These are phyloP conservation scores for Yamadazyma conglobata DNA, from an alignment of 1,139 yeast species.

Conservation along the genomic window DNA sequence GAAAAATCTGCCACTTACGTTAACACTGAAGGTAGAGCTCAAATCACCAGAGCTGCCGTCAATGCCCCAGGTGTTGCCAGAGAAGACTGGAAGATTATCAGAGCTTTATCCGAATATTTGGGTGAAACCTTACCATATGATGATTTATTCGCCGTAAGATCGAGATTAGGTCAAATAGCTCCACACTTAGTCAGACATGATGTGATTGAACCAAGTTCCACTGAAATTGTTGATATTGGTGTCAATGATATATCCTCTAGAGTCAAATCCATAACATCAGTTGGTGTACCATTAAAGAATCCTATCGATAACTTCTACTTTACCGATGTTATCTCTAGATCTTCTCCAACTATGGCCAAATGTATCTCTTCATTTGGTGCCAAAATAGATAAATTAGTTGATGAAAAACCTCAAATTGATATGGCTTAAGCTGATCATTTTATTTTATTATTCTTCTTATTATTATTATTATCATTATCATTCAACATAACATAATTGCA, in stretches of 20 bases:
- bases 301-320: conserved; percentile 83
- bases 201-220: conserved; percentile 65
- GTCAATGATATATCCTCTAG: conserved; percentile 44
- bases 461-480: no score
- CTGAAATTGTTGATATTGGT: conserved; percentile 58
- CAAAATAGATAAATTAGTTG: conserved; percentile 55
- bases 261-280: conserved; percentile 35
- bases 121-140: conserved; percentile 74
- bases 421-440: conserved; percentile 16
- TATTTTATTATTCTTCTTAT: conserved; percentile 1
- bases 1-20: conserved; percentile 87
- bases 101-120: conserved; percentile 80
- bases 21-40: conserved; percentile 89
- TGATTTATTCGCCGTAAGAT: conserved; percentile 65
- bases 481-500: no score
- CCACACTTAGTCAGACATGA: conserved; percentile 81
- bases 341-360: conserved; percentile 88
- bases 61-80: conserved; percentile 91
- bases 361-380: conserved; percentile 69
- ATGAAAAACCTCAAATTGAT: conserved; percentile 44
- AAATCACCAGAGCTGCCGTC: conserved; percentile 81
- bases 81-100: conserved; percentile 87
- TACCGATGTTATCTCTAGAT: conserved; percentile 84
- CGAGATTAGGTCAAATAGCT: conserved; percentile 72
- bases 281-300: conserved; percentile 55